Percentiles rank a stretch among this genome's conserved stretches.
These are phyloP conservation scores for Oxyria digyna DNA, from an alignment of 148 eudicot species.

Conservation along the genomic window DNA sequence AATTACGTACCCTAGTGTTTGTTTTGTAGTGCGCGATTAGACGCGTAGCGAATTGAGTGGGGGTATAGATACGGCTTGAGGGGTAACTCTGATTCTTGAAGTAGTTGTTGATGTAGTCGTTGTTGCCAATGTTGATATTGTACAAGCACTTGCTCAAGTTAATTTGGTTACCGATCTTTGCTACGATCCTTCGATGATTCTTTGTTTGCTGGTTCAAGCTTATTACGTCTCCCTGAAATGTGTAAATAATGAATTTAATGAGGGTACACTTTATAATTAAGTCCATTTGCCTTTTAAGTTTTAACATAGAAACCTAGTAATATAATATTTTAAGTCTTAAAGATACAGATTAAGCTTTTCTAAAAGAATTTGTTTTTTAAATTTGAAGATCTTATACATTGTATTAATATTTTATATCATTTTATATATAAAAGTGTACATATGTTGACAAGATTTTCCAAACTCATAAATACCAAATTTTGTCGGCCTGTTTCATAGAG, in stretches of 20 bases:
- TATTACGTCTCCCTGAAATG: background rate
- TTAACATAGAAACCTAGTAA: too few species aligned
- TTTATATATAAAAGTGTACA: too few species aligned
- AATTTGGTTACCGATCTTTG: background rate
- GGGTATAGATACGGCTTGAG: background rate
- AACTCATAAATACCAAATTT: background rate
- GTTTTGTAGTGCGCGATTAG: background rate
- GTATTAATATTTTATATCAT: too few species aligned
- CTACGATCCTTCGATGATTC: background rate
- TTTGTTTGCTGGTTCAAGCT: slow-evolving; percentile 3
- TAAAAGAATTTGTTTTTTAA: too few species aligned
- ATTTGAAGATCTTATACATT: too few species aligned
- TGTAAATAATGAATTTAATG: too few species aligned
- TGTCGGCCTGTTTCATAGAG: slow-evolving; percentile 3
- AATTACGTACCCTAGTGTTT: too few species aligned
- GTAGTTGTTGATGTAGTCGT: slow-evolving; percentile 10
- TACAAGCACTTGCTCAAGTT: background rate
- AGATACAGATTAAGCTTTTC: too few species aligned
- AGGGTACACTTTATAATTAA: too few species aligned
- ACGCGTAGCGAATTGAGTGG: background rate
- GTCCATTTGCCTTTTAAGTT: too few species aligned
- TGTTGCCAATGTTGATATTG: slow-evolving; percentile 5
- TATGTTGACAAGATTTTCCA: background rate
- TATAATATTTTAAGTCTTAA: too few species aligned
- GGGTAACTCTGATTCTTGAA: background rate